Base-by-base conservation (phyloP, 2,329 filamentous ascomycete species). In the Xylariales sp. region DNA sequence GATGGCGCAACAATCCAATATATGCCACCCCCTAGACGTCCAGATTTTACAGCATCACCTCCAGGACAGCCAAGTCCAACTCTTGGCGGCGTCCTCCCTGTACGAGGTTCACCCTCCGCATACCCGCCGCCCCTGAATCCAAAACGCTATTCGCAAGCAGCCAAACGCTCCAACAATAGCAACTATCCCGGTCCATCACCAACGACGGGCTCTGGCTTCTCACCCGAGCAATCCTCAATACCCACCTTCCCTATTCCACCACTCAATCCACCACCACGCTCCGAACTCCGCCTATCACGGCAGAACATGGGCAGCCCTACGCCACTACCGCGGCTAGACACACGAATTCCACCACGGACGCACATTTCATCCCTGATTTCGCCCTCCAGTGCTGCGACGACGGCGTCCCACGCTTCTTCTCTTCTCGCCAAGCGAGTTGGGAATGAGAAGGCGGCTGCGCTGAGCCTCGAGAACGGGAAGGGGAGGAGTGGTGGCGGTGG, bases 351-450 rank as follows among this genome's bases (percentile, higher is more conserved):
- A 18, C 33, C 20, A 31, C 42, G 46, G 14, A 47, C 44, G 21
- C 49, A 46, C 31, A 51, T 53, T 15, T 47, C 52, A n/a, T 47
- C 46, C n/a, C 41, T 43, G 15, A 46, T 45, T 29, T 58, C 59
- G 5, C 57, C 53, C 20, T 43, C 49, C 19, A 57, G 52, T 42
- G 41, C 49, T 21, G 47, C 44, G 42, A 59, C 54, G 16, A 56
- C 51, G 12, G 51, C 53, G 37, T 60, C 63, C 14, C 51, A 51
- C 12, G 52, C 64, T 27, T 66, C 66, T 37, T 66, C 70, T 4
- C 66, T 78, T 21, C 66, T 78, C 7, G 68, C 72, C 16, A 78
- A 78, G 53, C 66, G 75, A 4, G 55, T 77, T 15, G 74, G 75
- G 5, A 61, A 58, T 19, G 68, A 72, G 38, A 69, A 67, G 42